Evolutionary conservation across 2,329 filamentous ascomycete species (phyloP).

Genomic region (Aspergillus arachidicola): DNA sequence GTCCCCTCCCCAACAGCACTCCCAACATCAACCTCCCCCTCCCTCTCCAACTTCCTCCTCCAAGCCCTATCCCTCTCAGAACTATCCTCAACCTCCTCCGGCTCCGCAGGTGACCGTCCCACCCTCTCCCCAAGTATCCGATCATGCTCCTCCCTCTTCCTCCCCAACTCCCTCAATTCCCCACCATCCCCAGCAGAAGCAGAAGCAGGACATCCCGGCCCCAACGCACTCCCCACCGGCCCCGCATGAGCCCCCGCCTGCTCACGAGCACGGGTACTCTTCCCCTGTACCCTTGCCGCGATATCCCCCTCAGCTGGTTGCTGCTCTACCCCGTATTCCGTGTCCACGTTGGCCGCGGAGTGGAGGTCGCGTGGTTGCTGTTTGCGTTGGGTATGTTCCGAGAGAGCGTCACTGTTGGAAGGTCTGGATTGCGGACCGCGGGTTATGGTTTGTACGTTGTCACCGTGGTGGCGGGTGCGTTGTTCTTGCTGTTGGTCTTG

Average conservation of each 20-base stretch:
- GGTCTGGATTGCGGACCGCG: slow-evolving; percentile 32
- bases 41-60: slow-evolving; percentile 24
- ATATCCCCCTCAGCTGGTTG: slow-evolving; percentile 40
- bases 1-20: slow-evolving; percentile 30
- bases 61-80: slow-evolving; percentile 28
- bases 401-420: slow-evolving; percentile 29
- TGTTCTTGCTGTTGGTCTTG: slow-evolving; percentile 18
- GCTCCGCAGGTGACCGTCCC: slow-evolving; percentile 22
- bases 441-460: slow-evolving; percentile 27
- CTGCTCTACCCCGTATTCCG: slow-evolving; percentile 40
- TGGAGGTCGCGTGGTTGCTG: slow-evolving; percentile 21
- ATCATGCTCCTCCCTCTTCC: slow-evolving; percentile 39
- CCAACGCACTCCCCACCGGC: slow-evolving; percentile 32
- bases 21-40: slow-evolving; percentile 29
- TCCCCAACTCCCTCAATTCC: slow-evolving; percentile 34
- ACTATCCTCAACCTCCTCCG: slow-evolving; percentile 23
- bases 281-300: slow-evolving; percentile 32
- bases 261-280: slow-evolving; percentile 20
- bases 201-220: slow-evolving; percentile 22
- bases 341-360: slow-evolving; percentile 29
- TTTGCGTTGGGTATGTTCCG: slow-evolving; percentile 15
- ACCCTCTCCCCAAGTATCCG: slow-evolving; percentile 30
- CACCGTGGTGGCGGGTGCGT: slow-evolving; percentile 25
- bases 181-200: not conserved
- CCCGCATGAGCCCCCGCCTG: slow-evolving; percentile 41